Evolutionary conservation across 2,329 filamentous ascomycete genomes (phyloP), one percentile per base, ranked within the genome.

Genomic region (Akanthomyces uredinophilus): DNA sequence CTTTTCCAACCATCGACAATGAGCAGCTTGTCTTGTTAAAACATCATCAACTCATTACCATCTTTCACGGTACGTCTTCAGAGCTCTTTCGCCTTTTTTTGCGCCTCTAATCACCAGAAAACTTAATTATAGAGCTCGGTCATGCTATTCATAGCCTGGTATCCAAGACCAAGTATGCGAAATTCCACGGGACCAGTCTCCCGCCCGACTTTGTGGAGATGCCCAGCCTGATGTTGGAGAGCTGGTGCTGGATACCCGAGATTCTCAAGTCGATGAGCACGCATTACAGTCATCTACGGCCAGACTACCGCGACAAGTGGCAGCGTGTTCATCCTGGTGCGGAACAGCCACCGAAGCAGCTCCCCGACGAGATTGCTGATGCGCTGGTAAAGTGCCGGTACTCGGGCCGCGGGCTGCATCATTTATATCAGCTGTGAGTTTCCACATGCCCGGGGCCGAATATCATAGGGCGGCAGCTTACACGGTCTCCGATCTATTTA

Each of bases 1-100:
- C 58, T 7, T 60, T 35, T 10, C 39, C 24, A 1, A 24, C 20
- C 4, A 22, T 22, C 20, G 24, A 13, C 5, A 46, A 51, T 20
- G 29, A 7, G 2, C 14, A 32, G 66, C 82, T 81, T 16, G 80
- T 76, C 14, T 69, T 85, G 7, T 73, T 85, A 20, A 83, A 83
- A 70, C 83, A 84, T 65, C 79, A 81, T 52, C 81, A 85, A 68
- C 79, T 85, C 3, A 62, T 83, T 18, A 83, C 81, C 0, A 74
- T 85, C 1, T 85, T 85, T 73, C 81, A 86, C 63, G 75, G 66
- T 63, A 61, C 10, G 53, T n/a, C 32, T 35, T 2, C 4, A 35
- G 32, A 35, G 7, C 32, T 41, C 56, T 39, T 10, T n/a, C 14
- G 14, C 7, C 6, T 35, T 11, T 11, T 35, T 2, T 14, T 16